phyloP scores from a whole-genome alignment of 495 filamentous ascomycete species.

The Podospora fimiseda region DNA sequence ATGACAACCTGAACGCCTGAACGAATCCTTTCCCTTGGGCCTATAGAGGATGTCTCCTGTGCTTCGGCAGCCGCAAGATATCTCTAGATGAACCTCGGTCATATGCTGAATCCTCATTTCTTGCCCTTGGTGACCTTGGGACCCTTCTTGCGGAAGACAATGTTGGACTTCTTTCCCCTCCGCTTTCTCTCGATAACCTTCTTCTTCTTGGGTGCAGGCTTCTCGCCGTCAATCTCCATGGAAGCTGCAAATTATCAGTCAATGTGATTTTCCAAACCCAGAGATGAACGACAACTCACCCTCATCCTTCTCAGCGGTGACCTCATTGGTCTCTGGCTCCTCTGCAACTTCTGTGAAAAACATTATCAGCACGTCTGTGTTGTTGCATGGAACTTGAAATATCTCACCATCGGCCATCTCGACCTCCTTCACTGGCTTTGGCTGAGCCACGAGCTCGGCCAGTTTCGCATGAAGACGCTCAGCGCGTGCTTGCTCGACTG shows the following conservation, averaged over 20 bases:
- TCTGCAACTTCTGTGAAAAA: constrained; percentile 9
- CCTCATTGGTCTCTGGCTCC: constrained; percentile 14
- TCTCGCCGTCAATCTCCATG: constrained; percentile 45
- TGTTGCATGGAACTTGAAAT: neutral
- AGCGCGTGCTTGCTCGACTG: constrained; percentile 65
- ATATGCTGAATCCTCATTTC: too few species aligned
- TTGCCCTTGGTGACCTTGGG: constrained; percentile 39
- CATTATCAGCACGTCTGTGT: neutral
- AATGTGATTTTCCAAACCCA: neutral
- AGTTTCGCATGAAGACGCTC: constrained; percentile 76
- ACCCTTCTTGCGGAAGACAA: constrained; percentile 47
- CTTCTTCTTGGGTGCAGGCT: constrained; percentile 25
- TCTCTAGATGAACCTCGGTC: too few species aligned
- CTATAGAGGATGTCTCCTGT: too few species aligned
- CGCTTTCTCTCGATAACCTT: constrained; percentile 41
- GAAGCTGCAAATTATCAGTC: constrained; percentile 22
- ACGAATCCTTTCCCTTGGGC: neutral
- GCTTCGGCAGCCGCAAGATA: too few species aligned
- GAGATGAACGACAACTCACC: constrained; percentile 25
- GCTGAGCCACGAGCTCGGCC: constrained; percentile 63
- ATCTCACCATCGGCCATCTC: constrained; percentile 29
- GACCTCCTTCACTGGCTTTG: constrained; percentile 44
- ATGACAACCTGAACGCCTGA: neutral
- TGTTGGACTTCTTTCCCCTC: constrained; percentile 41
- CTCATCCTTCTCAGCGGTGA: constrained; percentile 21